A percentile compares a stretch with the other conserved stretches of the same genome.
phyloP scores from a whole-genome alignment of 495 filamentous ascomycete genomes.

The Aspergillus bertholletiae region DNA sequence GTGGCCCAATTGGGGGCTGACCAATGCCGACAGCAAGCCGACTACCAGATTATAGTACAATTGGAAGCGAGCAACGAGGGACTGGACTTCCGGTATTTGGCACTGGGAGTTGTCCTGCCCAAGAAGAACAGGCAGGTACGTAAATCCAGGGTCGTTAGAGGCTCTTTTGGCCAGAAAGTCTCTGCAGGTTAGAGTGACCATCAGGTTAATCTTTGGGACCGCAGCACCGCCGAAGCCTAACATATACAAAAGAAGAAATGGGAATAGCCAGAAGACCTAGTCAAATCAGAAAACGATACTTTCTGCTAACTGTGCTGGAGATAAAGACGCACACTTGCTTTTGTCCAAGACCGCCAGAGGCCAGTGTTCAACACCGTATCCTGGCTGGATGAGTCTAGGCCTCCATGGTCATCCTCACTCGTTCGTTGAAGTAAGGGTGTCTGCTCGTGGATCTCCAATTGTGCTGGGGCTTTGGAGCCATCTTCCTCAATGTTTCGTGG shows the following conservation, averaged over 20 bases:
- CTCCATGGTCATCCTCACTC: slow-evolving; percentile 6
- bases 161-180: slow-evolving; percentile 67
- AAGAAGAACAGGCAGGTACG: slow-evolving; percentile 60
- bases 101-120: slow-evolving; percentile 72
- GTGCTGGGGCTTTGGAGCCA: slow-evolving; percentile 5
- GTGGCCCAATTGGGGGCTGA: slow-evolving; percentile 75
- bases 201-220: slow-evolving; percentile 77
- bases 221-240: slow-evolving; percentile 79
- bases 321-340: slow-evolving; percentile 14
- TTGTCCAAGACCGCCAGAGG: slow-evolving; percentile 1
- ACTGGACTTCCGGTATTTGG: slow-evolving; percentile 65
- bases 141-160: slow-evolving; percentile 52
- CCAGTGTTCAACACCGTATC: background rate
- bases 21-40: slow-evolving; percentile 70
- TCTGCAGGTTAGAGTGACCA: slow-evolving; percentile 74
- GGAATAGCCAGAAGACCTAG: slow-evolving; percentile 82
- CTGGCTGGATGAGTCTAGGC: slow-evolving; percentile 2
- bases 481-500: background rate
- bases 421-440: slow-evolving; percentile 34
- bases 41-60: slow-evolving; percentile 67
- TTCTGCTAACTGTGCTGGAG: background rate
- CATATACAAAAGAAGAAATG: slow-evolving; percentile 70
- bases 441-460: slow-evolving; percentile 21
- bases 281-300: slow-evolving; percentile 9
- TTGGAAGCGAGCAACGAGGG: slow-evolving; percentile 70